Evolutionary conservation across 176 grass and related monocot species (phyloP).

Genomic region (Musa schizocarpa): DNA sequence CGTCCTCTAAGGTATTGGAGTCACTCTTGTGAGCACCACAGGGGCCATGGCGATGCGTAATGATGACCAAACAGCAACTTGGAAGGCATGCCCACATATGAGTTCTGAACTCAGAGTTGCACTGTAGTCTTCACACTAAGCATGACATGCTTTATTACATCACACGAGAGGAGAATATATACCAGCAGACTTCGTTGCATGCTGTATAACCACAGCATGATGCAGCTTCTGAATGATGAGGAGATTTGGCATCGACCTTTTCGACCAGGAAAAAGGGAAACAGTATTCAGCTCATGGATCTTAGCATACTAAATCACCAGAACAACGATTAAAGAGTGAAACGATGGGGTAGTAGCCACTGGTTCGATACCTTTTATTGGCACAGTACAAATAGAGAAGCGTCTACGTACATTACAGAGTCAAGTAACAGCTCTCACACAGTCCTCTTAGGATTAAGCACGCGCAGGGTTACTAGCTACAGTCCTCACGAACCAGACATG

Average conservation of each 20-base stretch:
- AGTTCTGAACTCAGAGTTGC: neutral
- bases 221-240: too few relatives aligned
- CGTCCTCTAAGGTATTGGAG: neutral
- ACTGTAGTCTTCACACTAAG: neutral
- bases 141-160: neutral
- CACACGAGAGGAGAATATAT: too few relatives aligned
- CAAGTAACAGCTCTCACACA: neutral
- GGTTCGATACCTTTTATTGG: neutral
- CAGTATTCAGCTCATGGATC: too few relatives aligned
- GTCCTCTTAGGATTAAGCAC: neutral
- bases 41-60: neutral
- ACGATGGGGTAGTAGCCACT: neutral
- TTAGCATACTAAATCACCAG: neutral
- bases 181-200: too few relatives aligned
- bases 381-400: neutral
- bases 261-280: too few relatives aligned
- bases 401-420: constrained; percentile 3
- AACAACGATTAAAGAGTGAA: neutral
- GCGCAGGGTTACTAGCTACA: neutral
- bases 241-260: too few relatives aligned
- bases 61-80: neutral
- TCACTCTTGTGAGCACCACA: neutral
- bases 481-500: neutral
- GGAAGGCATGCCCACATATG: neutral
- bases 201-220: too few relatives aligned